Conservation (phyloP, 495 filamentous ascomycete genomes). For the Penicillium desertorum region DNA sequence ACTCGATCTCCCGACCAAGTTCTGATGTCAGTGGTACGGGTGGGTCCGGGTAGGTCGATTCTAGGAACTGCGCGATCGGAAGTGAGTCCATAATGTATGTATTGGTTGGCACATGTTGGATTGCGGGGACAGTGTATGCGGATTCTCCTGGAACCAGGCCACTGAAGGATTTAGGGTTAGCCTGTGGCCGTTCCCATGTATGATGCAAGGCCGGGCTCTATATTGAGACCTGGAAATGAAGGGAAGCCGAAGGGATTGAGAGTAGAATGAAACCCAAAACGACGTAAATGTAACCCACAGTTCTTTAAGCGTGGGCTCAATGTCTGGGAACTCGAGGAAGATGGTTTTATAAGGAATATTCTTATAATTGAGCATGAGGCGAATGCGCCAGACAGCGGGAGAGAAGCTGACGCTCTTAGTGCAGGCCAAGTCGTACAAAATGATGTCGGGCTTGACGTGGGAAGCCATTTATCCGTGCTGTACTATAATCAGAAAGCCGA, state of each 20-base stretch:
- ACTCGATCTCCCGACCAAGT: background rate
- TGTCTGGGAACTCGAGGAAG: slow-evolving; percentile 46
- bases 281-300: slow-evolving; percentile 31
- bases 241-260: background rate
- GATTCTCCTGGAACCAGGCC: slow-evolving; percentile 25
- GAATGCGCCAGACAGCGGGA: slow-evolving; percentile 44
- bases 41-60: slow-evolving; percentile 39
- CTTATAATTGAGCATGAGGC: slow-evolving; percentile 47
- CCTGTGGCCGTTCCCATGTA: background rate
- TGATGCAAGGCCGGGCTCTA: background rate
- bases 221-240: background rate
- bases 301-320: slow-evolving; percentile 42
- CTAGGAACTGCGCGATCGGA: slow-evolving; percentile 40
- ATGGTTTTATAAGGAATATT: slow-evolving; percentile 37
- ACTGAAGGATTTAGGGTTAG: slow-evolving; percentile 12
- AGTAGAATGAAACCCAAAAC: background rate
- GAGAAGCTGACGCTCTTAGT: slow-evolving; percentile 36
- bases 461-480: slow-evolving; percentile 23
- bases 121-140: slow-evolving; percentile 27
- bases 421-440: slow-evolving; percentile 43
- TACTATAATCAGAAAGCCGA: background rate
- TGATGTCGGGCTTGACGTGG: slow-evolving; percentile 35
- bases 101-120: slow-evolving; percentile 36
- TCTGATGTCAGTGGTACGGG: slow-evolving; percentile 15
- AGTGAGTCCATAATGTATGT: slow-evolving; percentile 43